Conservation (phyloP, 1,139 yeast species). For the Candida neerlandica region DNA sequence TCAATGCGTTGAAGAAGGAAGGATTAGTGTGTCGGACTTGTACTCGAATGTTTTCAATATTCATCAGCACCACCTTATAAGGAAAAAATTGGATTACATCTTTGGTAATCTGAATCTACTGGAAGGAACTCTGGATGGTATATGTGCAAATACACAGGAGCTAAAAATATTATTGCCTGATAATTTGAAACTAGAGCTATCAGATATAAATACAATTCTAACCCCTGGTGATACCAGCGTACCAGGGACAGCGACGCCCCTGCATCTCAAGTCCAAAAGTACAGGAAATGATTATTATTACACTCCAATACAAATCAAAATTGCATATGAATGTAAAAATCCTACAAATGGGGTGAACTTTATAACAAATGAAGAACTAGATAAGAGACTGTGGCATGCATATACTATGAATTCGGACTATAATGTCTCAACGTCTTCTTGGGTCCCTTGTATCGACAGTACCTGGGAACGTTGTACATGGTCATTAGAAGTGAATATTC, state of each 20-base stretch:
- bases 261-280: constrained; percentile 37
- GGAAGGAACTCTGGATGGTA: constrained; percentile 11
- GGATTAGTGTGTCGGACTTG: constrained; percentile 41
- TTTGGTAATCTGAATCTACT: constrained; percentile 54
- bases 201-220: constrained; percentile 50
- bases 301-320: constrained; percentile 71
- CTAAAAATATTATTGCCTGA: constrained; percentile 73
- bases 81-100: constrained; percentile 63
- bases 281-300: constrained; percentile 45
- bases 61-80: constrained; percentile 64
- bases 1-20: constrained; percentile 21
- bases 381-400: constrained; percentile 69
- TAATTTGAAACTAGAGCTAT: constrained; percentile 59
- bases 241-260: constrained; percentile 38
- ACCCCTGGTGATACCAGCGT: constrained; percentile 43
- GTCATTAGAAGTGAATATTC: constrained; percentile 84
- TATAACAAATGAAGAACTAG: constrained; percentile 50
- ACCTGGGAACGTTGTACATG: constrained; percentile 89
- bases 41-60: constrained; percentile 48
- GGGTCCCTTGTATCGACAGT: constrained; percentile 96
- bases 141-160: constrained; percentile 63
- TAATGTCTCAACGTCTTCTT: constrained; percentile 83
- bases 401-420: constrained; percentile 80
- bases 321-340: constrained; percentile 66
- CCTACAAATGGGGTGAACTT: constrained; percentile 80